Evolutionary conservation across 1,284 basidiomycete species (phyloP).

Genomic region (Pterula multifida): DNA sequence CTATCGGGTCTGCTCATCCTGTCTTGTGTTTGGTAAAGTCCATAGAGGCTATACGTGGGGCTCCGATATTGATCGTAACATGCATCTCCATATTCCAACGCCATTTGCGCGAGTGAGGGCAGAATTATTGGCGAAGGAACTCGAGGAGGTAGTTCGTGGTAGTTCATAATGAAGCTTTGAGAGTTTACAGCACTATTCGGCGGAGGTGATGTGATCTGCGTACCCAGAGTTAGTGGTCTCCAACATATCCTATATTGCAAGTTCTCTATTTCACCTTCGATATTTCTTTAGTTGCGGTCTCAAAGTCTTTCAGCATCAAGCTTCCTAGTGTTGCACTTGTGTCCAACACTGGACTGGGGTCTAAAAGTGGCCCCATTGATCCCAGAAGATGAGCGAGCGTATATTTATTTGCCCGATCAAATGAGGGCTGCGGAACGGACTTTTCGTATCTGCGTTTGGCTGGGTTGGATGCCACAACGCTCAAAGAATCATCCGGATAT

Average conservation of each 20-base stretch:
- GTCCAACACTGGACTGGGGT: conserved; percentile 21
- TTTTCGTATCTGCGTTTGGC: conserved; percentile 8
- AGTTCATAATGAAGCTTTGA: no score
- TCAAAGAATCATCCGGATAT: conserved; percentile 62
- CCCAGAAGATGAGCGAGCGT: conserved; percentile 1
- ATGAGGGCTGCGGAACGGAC: not conserved
- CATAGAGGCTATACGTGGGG: conserved; percentile 72
- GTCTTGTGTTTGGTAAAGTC: conserved; percentile 59
- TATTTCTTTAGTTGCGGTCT: not conserved
- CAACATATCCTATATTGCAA: no score
- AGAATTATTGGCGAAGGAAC: conserved; percentile 67
- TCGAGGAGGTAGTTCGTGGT: conserved; percentile 37
- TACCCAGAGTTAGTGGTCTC: no score
- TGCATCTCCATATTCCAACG: conserved; percentile 49
- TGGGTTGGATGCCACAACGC: conserved; percentile 30
- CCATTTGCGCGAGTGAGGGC: conserved; percentile 68
- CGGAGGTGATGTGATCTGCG: no score
- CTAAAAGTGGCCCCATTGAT: conserved; percentile 10
- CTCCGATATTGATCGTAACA: conserved; percentile 56
- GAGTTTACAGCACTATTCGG: no score
- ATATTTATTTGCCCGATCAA: not conserved
- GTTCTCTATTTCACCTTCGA: not conserved
- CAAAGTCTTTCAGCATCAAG: conserved; percentile 45
- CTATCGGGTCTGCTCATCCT: conserved; percentile 32
- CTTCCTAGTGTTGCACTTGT: conserved; percentile 39